These are phyloP conservation scores for Desmodesmus armatus DNA, from an alignment of 139 green algal species.

Conservation along the genomic window DNA sequence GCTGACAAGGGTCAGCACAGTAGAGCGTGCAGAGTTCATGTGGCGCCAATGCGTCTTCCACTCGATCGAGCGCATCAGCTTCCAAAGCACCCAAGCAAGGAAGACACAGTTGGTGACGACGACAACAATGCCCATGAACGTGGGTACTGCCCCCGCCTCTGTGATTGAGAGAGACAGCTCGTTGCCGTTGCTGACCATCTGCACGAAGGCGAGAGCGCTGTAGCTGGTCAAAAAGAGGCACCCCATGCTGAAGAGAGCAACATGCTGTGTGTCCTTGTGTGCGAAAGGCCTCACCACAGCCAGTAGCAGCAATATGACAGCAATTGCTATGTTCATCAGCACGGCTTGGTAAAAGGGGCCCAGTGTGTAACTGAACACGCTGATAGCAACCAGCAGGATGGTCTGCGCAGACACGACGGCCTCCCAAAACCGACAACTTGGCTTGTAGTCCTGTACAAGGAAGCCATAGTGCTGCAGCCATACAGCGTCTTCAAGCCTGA, in stretches of 20 bases:
- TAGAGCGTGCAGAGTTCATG: too few relatives aligned
- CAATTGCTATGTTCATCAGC: background rate
- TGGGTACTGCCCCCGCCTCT: too few relatives aligned
- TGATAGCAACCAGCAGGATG: background rate
- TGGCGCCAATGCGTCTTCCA: too few relatives aligned
- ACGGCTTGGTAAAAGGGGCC: background rate
- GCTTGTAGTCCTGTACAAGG: background rate
- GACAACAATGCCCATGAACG: too few relatives aligned
- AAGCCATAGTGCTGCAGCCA: slow-evolving; percentile 21
- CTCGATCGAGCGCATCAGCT: too few relatives aligned
- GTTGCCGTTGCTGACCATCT: too few relatives aligned
- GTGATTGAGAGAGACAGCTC: too few relatives aligned
- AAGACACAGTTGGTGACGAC: too few relatives aligned
- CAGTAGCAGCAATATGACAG: background rate
- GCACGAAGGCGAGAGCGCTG: background rate
- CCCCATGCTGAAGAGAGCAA: background rate
- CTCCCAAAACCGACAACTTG: background rate
- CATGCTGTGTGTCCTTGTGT: background rate
- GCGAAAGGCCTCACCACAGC: background rate
- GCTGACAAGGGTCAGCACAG: too few relatives aligned
- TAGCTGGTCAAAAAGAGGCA: slow-evolving; percentile 9
- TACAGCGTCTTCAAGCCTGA: background rate
- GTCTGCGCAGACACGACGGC: background rate
- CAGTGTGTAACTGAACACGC: background rate
- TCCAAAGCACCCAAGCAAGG: too few relatives aligned